Base-by-base conservation (phyloP, 805 yeast species). In the Pichia paraexigua region DNA sequence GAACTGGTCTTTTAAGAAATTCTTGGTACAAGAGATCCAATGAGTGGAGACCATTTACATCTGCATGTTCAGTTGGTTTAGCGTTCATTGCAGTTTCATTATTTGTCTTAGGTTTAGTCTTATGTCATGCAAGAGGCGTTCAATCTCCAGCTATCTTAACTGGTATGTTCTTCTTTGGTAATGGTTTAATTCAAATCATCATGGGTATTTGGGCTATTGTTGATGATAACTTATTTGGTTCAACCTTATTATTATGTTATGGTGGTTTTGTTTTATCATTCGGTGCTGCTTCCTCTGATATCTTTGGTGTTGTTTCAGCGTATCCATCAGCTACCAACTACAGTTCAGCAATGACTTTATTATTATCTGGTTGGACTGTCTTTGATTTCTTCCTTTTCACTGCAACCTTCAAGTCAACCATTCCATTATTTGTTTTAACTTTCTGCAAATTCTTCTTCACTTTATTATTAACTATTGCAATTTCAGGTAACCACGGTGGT, bases 231-330 rank as follows among this genome's bases (percentile, higher is more conserved):
- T 67, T 76, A 8, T 78, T 76, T 62, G 82, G 77, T 41, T 75
- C 76, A 13, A 71, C 76, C 9, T 72, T 77, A 13, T 64, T 78
- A 48, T 64, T 70, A 28, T 70, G 74, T 45, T 76, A 69, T 61
- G 82, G 80, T 43, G 75, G 77, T 6, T 78, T 77, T 63, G 76
- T 77, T 68, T 62, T 71, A 58, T 64, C 74, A 6, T 74, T 63
- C 56, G 81, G 77, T 45, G 75, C 74, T 25, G 68, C 76, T 18
- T 61, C 67, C 51, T 68, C 77, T 17, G 69, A 70, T 41, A 61
- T 67, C 8, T 72, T 76, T 54, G 80, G 76, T 7, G 74, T 77
- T 40, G 56, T 57, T 2, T 62, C 63, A 6, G 69, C 74, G 1
- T 77, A 77, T 54, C 53, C 65, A 18, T 65, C 64, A 32, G 65